phyloP scores from a whole-genome alignment of 805 yeast species.

The Groenewaldozyma tartarivorans region DNA sequence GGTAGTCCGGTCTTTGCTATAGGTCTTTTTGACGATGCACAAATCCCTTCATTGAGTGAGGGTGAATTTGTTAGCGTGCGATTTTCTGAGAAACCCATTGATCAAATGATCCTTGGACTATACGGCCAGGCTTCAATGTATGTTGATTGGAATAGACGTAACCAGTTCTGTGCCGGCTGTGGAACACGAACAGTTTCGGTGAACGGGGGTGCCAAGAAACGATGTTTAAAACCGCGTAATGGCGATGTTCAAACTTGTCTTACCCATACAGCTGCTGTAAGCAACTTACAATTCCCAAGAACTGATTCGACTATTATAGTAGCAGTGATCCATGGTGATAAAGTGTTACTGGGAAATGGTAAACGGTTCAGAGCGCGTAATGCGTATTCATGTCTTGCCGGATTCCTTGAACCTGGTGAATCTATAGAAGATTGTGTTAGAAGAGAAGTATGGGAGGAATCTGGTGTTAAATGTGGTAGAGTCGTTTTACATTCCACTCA shows the following conservation, averaged over 20 bases:
- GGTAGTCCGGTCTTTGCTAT: conserved; percentile 35
- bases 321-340: conserved; percentile 58
- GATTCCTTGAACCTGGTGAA: conserved; percentile 94
- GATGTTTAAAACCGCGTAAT: conserved; percentile 25
- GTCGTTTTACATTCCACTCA: conserved; percentile 65
- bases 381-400: conserved; percentile 84
- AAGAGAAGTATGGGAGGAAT: conserved; percentile 92
- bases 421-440: conserved; percentile 79
- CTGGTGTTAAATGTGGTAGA: conserved; percentile 60
- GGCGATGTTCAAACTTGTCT: conserved; percentile 21
- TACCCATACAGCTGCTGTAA: conserved; percentile 33
- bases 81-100: conserved; percentile 2
- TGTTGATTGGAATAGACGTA: conserved; percentile 73
- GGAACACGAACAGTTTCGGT: conserved; percentile 39
- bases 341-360: conserved; percentile 62
- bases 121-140: conserved; percentile 78
- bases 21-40: conserved; percentile 20
- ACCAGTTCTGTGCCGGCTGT: conserved; percentile 79
- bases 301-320: conserved; percentile 85
- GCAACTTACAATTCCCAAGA: conserved; percentile 82
- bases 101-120: conserved; percentile 38
- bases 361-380: conserved; percentile 43
- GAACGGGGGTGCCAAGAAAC: conserved; percentile 33
- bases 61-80: conserved; percentile 5
- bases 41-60: conserved; percentile 8